Conservation (phyloP, 2,329 filamentous ascomycete genomes). For the Trichoderma arundinaceum region DNA sequence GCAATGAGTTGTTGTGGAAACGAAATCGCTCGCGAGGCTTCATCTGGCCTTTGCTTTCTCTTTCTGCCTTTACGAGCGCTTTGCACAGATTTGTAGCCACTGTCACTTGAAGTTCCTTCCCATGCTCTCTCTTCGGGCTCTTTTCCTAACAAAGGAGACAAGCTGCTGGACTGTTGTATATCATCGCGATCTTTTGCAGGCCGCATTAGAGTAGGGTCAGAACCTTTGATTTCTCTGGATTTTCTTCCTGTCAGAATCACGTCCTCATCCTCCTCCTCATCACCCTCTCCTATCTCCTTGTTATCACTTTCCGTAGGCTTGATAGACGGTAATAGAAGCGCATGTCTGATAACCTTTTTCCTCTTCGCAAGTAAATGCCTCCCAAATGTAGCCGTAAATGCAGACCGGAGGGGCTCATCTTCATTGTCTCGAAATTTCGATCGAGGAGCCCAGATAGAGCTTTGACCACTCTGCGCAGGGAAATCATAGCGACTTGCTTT, state of each 20-base stretch:
- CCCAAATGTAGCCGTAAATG: conserved; percentile 21
- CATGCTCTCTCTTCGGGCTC: conserved; percentile 7
- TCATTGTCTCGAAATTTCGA: conserved; percentile 36
- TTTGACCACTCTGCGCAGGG: conserved; percentile 40
- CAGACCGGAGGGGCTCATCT: conserved; percentile 25
- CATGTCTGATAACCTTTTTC: conserved; percentile 8
- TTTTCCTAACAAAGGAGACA: neutral
- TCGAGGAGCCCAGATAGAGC: conserved; percentile 45
- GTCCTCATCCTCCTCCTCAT: conserved; percentile 37
- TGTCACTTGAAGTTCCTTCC: conserved; percentile 19
- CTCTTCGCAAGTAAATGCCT: conserved; percentile 19
- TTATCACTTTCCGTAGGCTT: conserved; percentile 35
- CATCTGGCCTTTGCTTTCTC: conserved; percentile 19
- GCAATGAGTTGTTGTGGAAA: neutral
- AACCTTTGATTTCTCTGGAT: neutral
- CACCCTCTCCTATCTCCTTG: conserved; percentile 35
- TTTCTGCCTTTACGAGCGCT: conserved; percentile 8
- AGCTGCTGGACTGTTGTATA: neutral
- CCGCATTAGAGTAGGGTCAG: neutral
- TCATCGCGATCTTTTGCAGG: neutral
- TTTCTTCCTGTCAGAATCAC: conserved; percentile 33
- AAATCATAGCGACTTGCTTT: conserved; percentile 42
- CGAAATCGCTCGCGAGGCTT: neutral
- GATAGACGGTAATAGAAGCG: neutral
- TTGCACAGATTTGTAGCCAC: conserved; percentile 8